Conservation (phyloP, 768 basidiomycete species). For the Boletus coccyginus region DNA sequence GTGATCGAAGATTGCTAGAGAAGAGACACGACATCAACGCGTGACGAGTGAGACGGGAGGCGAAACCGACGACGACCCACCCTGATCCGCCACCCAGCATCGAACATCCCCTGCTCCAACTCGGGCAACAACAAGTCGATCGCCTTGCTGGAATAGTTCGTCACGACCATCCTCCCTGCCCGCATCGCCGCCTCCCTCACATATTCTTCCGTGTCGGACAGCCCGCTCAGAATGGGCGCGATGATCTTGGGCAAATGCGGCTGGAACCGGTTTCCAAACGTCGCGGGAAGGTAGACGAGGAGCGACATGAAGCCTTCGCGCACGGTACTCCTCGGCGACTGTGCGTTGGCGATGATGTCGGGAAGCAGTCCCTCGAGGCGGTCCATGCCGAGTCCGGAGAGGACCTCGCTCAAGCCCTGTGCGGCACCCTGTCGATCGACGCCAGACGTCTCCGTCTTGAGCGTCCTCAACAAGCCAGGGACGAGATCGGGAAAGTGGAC, state of each 20-base stretch:
- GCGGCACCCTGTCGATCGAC: conserved; percentile 98
- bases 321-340: conserved; percentile 40
- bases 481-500: conserved; percentile 94
- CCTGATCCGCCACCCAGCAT: conserved; percentile 91
- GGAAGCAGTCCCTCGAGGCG: conserved; percentile 91
- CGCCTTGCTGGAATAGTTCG: conserved; percentile 87
- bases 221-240: conserved; percentile 83
- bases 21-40: neutral
- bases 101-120: conserved; percentile 93
- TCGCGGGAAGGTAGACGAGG: conserved; percentile 91
- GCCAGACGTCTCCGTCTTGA: conserved; percentile 91
- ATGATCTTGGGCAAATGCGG: conserved; percentile 96
- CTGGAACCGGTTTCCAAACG: conserved; percentile 94
- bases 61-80: conserved; percentile 41
- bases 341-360: conserved; percentile 88
- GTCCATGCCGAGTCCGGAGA: conserved; percentile 97
- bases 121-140: conserved; percentile 94
- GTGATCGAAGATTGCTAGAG: conserved; percentile 90
- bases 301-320: conserved; percentile 78
- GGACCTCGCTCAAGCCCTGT: conserved; percentile 93
- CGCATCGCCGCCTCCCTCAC: conserved; percentile 98
- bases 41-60: neutral
- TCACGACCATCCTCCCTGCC: conserved; percentile 97
- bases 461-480: conserved; percentile 78
- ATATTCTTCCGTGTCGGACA: conserved; percentile 92